Conservation (phyloP, 148 eudicot genomes). For the Heliamphora exappendiculata region DNA sequence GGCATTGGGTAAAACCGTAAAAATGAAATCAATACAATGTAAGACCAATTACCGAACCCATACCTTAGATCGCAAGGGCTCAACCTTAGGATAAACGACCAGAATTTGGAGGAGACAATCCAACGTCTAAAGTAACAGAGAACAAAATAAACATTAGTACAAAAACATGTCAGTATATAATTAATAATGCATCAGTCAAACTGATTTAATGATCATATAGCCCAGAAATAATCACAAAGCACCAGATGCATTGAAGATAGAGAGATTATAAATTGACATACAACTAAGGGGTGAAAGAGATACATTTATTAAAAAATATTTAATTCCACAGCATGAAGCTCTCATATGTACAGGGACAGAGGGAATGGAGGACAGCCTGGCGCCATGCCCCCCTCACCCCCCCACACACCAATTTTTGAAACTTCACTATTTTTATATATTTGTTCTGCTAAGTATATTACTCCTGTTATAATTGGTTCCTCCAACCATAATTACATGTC, state of each 20-base stretch:
- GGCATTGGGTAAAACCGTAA: slow-evolving; percentile 10
- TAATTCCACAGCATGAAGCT: not conserved
- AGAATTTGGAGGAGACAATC: slow-evolving; percentile 86
- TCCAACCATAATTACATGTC: too few species aligned
- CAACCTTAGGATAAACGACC: slow-evolving; percentile 69
- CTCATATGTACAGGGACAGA: not conserved
- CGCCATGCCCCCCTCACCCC: too few species aligned
- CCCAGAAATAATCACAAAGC: not conserved
- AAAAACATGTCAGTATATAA: slow-evolving; percentile 2
- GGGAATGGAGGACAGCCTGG: too few species aligned
- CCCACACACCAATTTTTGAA: too few species aligned
- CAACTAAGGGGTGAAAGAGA: not conserved
- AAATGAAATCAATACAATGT: not conserved
- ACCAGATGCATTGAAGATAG: not conserved
- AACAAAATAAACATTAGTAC: slow-evolving; percentile 9
- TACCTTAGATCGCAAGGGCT: slow-evolving; percentile 82
- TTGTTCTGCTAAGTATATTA: too few species aligned
- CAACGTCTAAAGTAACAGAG: slow-evolving; percentile 54
- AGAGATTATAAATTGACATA: not conserved
- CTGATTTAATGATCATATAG: not conserved
- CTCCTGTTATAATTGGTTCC: too few species aligned
- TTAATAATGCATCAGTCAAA: not conserved
- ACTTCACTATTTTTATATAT: too few species aligned
- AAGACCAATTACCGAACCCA: slow-evolving; percentile 15
- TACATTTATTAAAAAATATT: not conserved